These are phyloP conservation scores for Allomyces macrogynus DNA, from an alignment of 192 early-diverging fungal species.

Conservation along the genomic window DNA sequence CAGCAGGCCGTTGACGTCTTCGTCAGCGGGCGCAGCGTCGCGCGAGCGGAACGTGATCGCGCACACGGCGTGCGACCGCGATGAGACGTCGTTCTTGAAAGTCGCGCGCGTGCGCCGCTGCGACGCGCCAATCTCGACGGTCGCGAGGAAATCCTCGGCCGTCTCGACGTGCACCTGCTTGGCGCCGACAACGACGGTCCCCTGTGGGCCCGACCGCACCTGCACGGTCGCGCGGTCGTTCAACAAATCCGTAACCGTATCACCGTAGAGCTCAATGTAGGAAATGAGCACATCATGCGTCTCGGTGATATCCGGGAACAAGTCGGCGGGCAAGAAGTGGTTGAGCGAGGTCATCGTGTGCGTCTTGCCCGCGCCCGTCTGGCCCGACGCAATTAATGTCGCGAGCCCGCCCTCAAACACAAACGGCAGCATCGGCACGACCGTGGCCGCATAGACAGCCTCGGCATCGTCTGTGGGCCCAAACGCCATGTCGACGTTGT, in stretches of 20 bases:
- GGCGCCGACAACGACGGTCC: slow-evolving; percentile 10
- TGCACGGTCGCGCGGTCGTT: neutral
- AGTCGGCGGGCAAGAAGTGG: slow-evolving; percentile 13
- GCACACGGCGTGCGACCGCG: slow-evolving; percentile 19
- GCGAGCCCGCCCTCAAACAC: slow-evolving; percentile 13
- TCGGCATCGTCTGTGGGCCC: slow-evolving; percentile 4
- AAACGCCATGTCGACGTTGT: neutral
- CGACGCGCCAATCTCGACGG: slow-evolving; percentile 9
- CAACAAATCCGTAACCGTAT: slow-evolving; percentile 17
- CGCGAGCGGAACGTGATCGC: slow-evolving; percentile 9
- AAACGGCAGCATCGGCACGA: slow-evolving; percentile 6
- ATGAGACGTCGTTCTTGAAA: slow-evolving; percentile 13
- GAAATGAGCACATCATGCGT: slow-evolving; percentile 1
- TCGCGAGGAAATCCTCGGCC: slow-evolving; percentile 7
- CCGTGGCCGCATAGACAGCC: slow-evolving; percentile 11
- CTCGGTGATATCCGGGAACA: slow-evolving; percentile 8
- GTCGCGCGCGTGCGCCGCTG: slow-evolving; percentile 20
- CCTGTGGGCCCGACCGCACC: slow-evolving; percentile 14
- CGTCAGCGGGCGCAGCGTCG: neutral
- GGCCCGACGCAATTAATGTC: slow-evolving; percentile 21
- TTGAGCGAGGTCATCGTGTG: slow-evolving; percentile 24
- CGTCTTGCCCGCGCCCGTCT: slow-evolving; percentile 24
- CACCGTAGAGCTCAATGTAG: slow-evolving; percentile 19
- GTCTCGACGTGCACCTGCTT: slow-evolving; percentile 6
- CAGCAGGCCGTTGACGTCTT: neutral